phyloP scores from a whole-genome alignment of 169 alveolate species.

The Cryptosporidium tyzzeri region DNA sequence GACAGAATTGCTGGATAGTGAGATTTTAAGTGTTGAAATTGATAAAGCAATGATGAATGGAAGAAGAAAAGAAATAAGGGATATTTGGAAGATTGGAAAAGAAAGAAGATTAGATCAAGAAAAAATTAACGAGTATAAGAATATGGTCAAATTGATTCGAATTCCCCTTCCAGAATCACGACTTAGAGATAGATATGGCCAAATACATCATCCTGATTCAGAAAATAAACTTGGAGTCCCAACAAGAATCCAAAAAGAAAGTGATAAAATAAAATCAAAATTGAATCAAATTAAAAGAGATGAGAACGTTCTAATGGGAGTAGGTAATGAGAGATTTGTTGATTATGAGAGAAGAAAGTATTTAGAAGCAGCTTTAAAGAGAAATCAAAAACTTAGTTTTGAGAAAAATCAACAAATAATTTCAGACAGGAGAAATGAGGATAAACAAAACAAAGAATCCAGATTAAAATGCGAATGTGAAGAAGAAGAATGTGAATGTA shows the following conservation, averaged over 20 bases:
- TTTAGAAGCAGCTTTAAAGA: constrained; percentile 63
- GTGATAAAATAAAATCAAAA: constrained; percentile 30
- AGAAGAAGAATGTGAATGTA: constrained; percentile 27
- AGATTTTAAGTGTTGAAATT: constrained; percentile 1
- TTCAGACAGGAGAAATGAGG: not conserved
- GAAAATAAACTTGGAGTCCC: constrained; percentile 39
- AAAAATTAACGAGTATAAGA: not conserved
- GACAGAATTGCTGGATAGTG: constrained; percentile 2
- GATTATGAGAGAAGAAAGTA: constrained; percentile 46
- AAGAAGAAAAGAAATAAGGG: not conserved
- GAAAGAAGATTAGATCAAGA: constrained; percentile 14
- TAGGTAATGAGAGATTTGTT: constrained; percentile 22
- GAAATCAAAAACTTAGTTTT: constrained; percentile 14
- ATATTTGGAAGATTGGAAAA: not conserved
- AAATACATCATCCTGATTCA: not conserved
- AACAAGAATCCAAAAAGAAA: not conserved
- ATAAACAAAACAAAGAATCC: not conserved
- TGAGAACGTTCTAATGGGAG: not conserved
- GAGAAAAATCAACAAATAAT: not conserved
- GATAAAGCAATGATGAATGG: not conserved
- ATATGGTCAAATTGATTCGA: constrained; percentile 4
- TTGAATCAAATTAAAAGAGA: not conserved
- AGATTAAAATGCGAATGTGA: constrained; percentile 34
- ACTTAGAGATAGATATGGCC: constrained; percentile 55
- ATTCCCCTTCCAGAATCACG: constrained; percentile 52